Evolutionary conservation across 2,329 filamentous ascomycete genomes (phyloP).

Genomic region (Chaetomium strumarium): DNA sequence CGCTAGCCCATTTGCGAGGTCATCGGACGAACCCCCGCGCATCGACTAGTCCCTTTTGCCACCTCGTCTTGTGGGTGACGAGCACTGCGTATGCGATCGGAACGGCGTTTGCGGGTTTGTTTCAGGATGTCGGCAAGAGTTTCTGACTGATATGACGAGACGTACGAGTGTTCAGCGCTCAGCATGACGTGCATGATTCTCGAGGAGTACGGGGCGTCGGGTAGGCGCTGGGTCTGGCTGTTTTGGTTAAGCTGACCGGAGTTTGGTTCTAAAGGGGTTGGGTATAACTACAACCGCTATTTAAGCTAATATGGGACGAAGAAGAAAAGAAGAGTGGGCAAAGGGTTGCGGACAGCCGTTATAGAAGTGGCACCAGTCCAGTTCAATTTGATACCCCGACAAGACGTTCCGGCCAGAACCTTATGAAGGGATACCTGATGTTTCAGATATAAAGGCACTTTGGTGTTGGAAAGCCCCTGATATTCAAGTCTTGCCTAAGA

Average conservation of each 20-base stretch:
- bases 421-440: too few relatives aligned
- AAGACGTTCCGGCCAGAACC: too few relatives aligned
- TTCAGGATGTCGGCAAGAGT: not conserved
- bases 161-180: not conserved
- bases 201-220: slow-evolving; percentile 4
- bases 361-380: too few relatives aligned
- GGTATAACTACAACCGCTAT: too few relatives aligned
- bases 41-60: slow-evolving; percentile 35
- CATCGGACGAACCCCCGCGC: slow-evolving; percentile 35
- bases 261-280: not conserved
- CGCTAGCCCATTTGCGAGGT: slow-evolving; percentile 30
- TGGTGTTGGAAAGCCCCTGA: not conserved
- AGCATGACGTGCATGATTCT: slow-evolving; percentile 1
- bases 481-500: slow-evolving; percentile 37
- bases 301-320: too few relatives aligned
- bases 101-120: not conserved
- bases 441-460: too few relatives aligned
- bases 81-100: not conserved
- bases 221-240: not conserved
- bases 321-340: too few relatives aligned
- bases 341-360: too few relatives aligned
- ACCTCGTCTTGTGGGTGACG: not conserved
- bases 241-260: not conserved
- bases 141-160: not conserved
- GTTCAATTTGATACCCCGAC: not conserved